Evolutionary conservation across 2,329 filamentous ascomycete species (phyloP), one percentile per base, ranked within the genome.

Genomic region (Exophiala oligosperma): DNA sequence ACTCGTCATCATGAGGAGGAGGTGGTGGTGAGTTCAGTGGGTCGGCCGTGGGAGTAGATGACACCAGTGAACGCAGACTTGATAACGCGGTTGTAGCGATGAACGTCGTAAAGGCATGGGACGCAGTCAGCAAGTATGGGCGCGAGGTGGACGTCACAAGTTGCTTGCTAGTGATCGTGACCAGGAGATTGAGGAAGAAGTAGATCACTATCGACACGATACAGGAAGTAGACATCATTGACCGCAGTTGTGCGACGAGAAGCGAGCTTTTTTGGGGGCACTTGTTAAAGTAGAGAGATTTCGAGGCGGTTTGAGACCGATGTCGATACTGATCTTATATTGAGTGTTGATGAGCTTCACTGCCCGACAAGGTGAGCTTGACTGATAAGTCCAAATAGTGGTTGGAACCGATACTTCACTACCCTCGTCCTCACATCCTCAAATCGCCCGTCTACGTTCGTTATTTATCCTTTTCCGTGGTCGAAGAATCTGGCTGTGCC

Each of bases 101-200:
- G 24, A 58, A 57, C 11, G 60, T 56, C n/a, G 49, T 28, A 29
- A 54, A 29, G 6, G 56, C 60, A 41, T 62, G 60, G 23, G 47
- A 53, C 6, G 53, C 52, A 11, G 60, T 59, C 26, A 62, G 50
- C 1, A 62, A 49, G 46, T 59, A 62, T 17, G 60, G 56, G 24
- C 52, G 52, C 14, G 41, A 29, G 4, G 44, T 54, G 12, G 29
- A 29, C 2, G 52, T 50, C n/a, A 60, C 37, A 21, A 61, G 32
- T 8, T 49, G 44, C 46, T 54, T 59, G 44, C 54, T 62, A 7
- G 49, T 59, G 26, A 62, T 4, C 11, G 60, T 62, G n/a, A 62
- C 56, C 24, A 60, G 24, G 23, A 62, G 52, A 41, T 62, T 62
- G 24, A 62, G 57, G 11, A 52, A 3, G 49, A 62, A 60, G 32